Conservation (phyloP, 768 basidiomycete species). For the Crucibulum laeve region DNA sequence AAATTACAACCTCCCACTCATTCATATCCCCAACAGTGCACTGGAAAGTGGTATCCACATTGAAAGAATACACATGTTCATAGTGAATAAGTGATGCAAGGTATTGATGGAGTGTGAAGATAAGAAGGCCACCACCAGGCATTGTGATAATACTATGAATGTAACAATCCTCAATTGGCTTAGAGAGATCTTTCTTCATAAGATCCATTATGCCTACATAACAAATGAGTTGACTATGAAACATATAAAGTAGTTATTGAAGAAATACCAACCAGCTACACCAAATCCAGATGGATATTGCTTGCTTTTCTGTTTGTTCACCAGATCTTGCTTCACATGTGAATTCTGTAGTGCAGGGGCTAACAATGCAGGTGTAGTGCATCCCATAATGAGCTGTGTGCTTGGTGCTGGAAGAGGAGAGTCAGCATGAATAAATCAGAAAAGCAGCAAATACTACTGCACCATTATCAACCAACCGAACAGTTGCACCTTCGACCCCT, state of each 20-base stretch:
- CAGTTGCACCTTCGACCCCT: slow-evolving; percentile 9
- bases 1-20: slow-evolving; percentile 14
- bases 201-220: no score
- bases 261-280: slow-evolving; percentile 6
- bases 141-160: slow-evolving; percentile 9
- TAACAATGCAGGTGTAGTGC: no score
- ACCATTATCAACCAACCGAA: slow-evolving; percentile 12
- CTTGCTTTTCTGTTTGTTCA: no score
- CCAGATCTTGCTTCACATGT: no score
- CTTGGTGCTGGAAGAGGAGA: slow-evolving; percentile 2
- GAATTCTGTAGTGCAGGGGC: no score
- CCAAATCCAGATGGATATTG: no score
- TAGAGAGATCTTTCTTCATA: slow-evolving; percentile 22
- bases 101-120: slow-evolving; percentile 14
- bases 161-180: slow-evolving; percentile 18
- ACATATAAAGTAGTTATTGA: slow-evolving; percentile 2
- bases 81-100: slow-evolving; percentile 12
- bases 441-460: no score
- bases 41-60: slow-evolving; percentile 14
- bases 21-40: slow-evolving; percentile 8
- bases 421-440: slow-evolving; percentile 1
- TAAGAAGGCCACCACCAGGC: slow-evolving; percentile 9
- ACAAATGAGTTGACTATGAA: no score
- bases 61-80: slow-evolving; percentile 5
- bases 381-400: not conserved